Base-by-base conservation (phyloP, 2,329 filamentous ascomycete species). In the Hysterium pulicare region DNA sequence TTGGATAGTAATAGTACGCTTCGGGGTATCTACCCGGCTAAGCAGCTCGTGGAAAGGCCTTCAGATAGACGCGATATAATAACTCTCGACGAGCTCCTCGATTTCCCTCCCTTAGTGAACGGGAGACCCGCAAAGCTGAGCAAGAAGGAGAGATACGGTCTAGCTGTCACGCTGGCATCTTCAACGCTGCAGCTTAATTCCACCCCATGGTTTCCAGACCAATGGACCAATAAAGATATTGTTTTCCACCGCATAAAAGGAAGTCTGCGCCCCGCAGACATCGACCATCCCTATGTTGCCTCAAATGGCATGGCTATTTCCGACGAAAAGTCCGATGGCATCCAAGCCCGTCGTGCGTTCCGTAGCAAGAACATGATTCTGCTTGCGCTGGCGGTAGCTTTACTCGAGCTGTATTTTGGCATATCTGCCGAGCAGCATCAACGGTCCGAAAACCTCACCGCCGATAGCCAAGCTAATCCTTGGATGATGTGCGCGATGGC, bases 381-480 rank as follows among this genome's bases (percentile, higher is more conserved):
- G 20, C 54, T 66, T 10, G 62, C 61, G 10, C 47, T 68, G 11
- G 64, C 62, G 1, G 50, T 66, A 17, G 49, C 59, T 5, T 50
- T 67, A 2, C 50, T 68, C 1, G 62, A 68, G 44, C 53, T 68
- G 2, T 67, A 66, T 40, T 66, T 65, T 47, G 64, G 64, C 2
- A 55, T 50, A 6, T 61, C 61, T 2, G 62, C 54, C 4, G 55
- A 64, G 21, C 55, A 58, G 37, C 58, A 63, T 24, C 58, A 55
- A 28, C 48, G 57, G 21, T 22, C 42, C 2, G 57, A 65, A 33
- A 35, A 49, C 17, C 53, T 45, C 9, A 17, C 39, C 5, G 40
- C 19, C 16, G 48, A 54, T 4, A 42, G 49, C 10, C 40, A 47
- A 8, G 44, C 53, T 13, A 63, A 62, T 34, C 55, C 60, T 8